Percentiles rank a stretch among this genome's conserved stretches.
Evolutionary conservation across 345 rosid species (phyloP).

Genomic region (Hevea brasiliensis): DNA sequence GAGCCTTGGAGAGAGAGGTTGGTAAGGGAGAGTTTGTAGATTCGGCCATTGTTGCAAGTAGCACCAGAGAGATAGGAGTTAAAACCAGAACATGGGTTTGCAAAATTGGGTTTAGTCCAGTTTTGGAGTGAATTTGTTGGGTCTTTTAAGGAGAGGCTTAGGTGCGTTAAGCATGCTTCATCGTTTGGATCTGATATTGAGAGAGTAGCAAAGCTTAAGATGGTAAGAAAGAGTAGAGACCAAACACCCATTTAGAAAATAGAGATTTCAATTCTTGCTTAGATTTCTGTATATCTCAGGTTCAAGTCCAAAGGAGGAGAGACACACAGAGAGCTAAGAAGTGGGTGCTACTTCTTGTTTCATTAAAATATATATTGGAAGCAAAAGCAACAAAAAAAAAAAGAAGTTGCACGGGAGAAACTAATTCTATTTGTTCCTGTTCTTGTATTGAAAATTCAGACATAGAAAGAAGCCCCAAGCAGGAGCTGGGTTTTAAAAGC

Average conservation of each 20-base stretch:
- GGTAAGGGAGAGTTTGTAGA: constrained; percentile 86
- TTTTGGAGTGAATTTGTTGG: constrained; percentile 65
- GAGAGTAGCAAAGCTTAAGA: constrained; percentile 37
- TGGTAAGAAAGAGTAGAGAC: constrained; percentile 33
- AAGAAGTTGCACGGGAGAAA: neutral
- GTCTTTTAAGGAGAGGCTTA: constrained; percentile 56
- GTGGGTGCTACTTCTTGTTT: constrained; percentile 19
- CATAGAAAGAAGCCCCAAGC: no score
- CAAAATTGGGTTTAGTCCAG: constrained; percentile 71
- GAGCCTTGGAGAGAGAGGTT: constrained; percentile 75
- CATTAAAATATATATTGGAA: neutral
- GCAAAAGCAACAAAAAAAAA: neutral
- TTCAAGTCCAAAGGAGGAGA: neutral
- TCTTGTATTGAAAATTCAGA: neutral
- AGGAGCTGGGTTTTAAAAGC: neutral
- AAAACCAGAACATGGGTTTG: constrained; percentile 72
- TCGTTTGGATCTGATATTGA: constrained; percentile 61
- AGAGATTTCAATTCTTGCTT: neutral
- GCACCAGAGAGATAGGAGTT: constrained; percentile 69
- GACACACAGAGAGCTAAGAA: neutral
- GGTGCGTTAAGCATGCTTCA: constrained; percentile 59
- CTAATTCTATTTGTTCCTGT: neutral
- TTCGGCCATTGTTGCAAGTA: constrained; percentile 87
- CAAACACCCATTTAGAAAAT: constrained; percentile 24
- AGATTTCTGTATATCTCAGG: neutral